phyloP scores from a whole-genome alignment of 306 rosid species.

The Fragaria iinumae region DNA sequence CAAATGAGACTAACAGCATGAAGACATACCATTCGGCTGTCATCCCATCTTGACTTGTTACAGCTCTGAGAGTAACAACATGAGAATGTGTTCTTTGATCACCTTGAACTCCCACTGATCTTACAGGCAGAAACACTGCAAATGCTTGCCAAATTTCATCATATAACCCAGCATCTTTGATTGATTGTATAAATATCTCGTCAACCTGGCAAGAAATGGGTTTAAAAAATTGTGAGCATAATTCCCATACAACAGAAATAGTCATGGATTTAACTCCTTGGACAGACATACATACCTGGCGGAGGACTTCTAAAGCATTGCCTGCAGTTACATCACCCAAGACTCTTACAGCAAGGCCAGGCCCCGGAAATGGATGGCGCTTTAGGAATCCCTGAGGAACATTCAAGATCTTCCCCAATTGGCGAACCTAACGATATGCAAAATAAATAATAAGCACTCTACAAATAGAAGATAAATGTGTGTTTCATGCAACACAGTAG shows the following conservation, averaged over 20 bases:
- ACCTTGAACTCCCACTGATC: slow-evolving; percentile 47
- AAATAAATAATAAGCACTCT: slow-evolving; percentile 7
- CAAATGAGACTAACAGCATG: neutral
- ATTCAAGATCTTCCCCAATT: slow-evolving; percentile 69
- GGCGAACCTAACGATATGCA: slow-evolving; percentile 58
- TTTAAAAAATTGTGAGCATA: neutral
- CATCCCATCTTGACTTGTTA: slow-evolving; percentile 99
- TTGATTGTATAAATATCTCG: slow-evolving; percentile 89
- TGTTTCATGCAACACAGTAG: neutral
- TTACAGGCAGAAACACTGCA: slow-evolving; percentile 86
- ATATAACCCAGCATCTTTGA: slow-evolving; percentile 89
- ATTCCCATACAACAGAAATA: slow-evolving; percentile 5
- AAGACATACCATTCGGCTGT: slow-evolving; percentile 86
- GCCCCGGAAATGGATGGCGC: slow-evolving; percentile 97
- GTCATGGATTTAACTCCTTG: neutral
- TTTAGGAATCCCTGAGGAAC: slow-evolving; percentile 81
- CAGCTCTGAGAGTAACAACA: slow-evolving; percentile 93
- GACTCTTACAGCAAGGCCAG: slow-evolving; percentile 94
- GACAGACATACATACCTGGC: slow-evolving; percentile 51
- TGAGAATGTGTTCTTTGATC: slow-evolving; percentile 81
- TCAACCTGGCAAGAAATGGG: slow-evolving; percentile 56
- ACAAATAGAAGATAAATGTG: neutral
- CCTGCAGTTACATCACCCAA: slow-evolving; percentile 85
- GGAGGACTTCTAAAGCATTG: slow-evolving; percentile 79
- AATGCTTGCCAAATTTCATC: slow-evolving; percentile 98